Conservation (phyloP, 345 rosid species). For the Brassica rapa region DNA sequence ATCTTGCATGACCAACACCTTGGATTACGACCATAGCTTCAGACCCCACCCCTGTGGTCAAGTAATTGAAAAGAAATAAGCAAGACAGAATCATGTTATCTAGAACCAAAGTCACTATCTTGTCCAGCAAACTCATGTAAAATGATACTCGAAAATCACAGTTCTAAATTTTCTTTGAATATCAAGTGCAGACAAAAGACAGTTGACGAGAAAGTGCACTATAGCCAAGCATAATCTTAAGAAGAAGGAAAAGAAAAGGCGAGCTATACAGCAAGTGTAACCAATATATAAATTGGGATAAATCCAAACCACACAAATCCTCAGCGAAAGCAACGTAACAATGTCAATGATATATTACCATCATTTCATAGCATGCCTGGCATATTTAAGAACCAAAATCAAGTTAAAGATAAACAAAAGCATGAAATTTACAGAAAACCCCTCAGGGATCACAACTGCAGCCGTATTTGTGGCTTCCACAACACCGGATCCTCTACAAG, state of each 20-base stretch:
- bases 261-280: background rate
- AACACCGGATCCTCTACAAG: slow-evolving; percentile 79
- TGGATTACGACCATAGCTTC: slow-evolving; percentile 74
- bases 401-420: slow-evolving; percentile 13
- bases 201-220: slow-evolving; percentile 3
- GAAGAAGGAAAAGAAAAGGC: background rate
- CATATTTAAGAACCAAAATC: slow-evolving; percentile 14
- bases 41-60: slow-evolving; percentile 71
- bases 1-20: slow-evolving; percentile 71
- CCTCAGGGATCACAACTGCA: slow-evolving; percentile 72
- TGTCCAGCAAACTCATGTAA: slow-evolving; percentile 14
- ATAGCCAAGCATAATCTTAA: slow-evolving; percentile 1
- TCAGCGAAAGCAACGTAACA: slow-evolving; percentile 16
- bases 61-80: slow-evolving; percentile 25
- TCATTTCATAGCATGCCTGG: slow-evolving; percentile 19
- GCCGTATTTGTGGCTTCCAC: slow-evolving; percentile 75
- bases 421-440: slow-evolving; percentile 46
- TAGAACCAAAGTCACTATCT: slow-evolving; percentile 6
- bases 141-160: slow-evolving; percentile 11
- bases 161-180: background rate
- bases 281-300: background rate
- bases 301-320: slow-evolving; percentile 6
- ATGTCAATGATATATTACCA: slow-evolving; percentile 5
- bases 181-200: slow-evolving; percentile 9
- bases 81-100: slow-evolving; percentile 5